Base-by-base conservation (phyloP, 2,329 filamentous ascomycete genomes). In the Ceratocystiopsis brevicomis region DNA sequence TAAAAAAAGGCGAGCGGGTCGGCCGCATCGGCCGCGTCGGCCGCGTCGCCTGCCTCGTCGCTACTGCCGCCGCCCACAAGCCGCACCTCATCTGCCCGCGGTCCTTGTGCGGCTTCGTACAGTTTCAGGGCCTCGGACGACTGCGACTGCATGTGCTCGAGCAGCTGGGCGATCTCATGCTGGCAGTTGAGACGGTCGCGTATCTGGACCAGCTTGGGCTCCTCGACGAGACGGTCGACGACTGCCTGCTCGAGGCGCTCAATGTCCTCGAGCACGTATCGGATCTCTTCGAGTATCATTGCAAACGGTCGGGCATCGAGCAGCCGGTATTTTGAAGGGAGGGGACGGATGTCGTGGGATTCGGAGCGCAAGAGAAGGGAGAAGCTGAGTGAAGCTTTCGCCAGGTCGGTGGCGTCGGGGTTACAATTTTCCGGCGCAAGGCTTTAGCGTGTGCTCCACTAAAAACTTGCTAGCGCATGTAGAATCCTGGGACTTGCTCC, bases 201-300 rank as follows among this genome's bases (percentile, higher is more conserved):
- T 50, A 92, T 83, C 82, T 93, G 81, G 25, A 9, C 25, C 25
- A 30, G 8, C 61, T 81, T 83, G 39, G 88, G 87, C 50, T 96
- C 86, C 51, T 95, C 85, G 49, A 77, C 71, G 47, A 92, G 75
- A 55, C 87, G 81, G 63, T 96, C 87, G 44, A 84, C 81, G 54
- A 95, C 81, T 43, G 83, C 90, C 60, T 94, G 85, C 63, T 98
- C 90, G 47, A 98, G 73, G 50, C 90, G 79, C 69, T 98, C 90
- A 41, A 98, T 67, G 62, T 98, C 90, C 73, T 98, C 90, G 54
- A 95, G 87, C 53, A 95, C 75, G 55, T 84, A 86, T 53, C 90
- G 76, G 63, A 96, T 81, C 53, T 96, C 87, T 67, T 98, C 92
- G 50, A 95, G 65, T 52, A 93, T 66, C 86, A 95, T 78, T 8